Percentiles rank a stretch among this genome's conserved stretches.
Evolutionary conservation across 768 basidiomycete species (phyloP).

Genomic region (Pleurotus djamor): DNA sequence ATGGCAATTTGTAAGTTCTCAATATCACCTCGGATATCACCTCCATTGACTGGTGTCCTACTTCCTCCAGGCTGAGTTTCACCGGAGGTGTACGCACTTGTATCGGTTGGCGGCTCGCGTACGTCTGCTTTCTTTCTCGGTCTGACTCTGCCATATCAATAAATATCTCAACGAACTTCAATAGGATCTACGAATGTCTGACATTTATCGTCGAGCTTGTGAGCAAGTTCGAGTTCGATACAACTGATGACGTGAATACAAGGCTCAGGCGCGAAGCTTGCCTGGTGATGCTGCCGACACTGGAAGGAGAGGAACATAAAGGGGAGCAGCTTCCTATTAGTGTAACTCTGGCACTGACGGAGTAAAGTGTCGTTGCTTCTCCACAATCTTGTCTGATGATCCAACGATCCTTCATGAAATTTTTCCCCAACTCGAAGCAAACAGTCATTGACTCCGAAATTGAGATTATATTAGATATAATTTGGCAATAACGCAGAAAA

Average conservation of each 20-base stretch:
- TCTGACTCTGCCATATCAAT: not conserved
- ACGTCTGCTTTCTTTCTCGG: not conserved
- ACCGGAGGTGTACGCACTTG: constrained; percentile 28
- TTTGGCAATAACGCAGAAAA: too few relatives aligned
- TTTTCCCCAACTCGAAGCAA: too few relatives aligned
- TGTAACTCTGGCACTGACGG: constrained; percentile 28
- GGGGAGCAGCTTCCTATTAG: constrained; percentile 37
- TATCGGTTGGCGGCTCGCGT: constrained; percentile 37
- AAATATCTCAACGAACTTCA: too few relatives aligned
- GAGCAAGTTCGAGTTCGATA: constrained; percentile 49
- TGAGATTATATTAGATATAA: too few relatives aligned
- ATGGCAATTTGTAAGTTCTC: constrained; percentile 40
- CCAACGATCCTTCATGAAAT: too few relatives aligned
- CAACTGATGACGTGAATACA: constrained; percentile 29
- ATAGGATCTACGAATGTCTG: constrained; percentile 48
- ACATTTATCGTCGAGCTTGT: constrained; percentile 57
- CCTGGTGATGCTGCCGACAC: constrained; percentile 37
- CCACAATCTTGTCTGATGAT: too few relatives aligned
- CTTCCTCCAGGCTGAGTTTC: constrained; percentile 22
- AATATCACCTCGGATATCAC: not conserved
- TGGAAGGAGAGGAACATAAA: constrained; percentile 40
- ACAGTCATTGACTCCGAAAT: too few relatives aligned
- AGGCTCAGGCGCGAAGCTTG: constrained; percentile 35
- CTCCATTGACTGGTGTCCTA: too few relatives aligned
- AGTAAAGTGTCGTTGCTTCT: constrained; percentile 9